Base-by-base conservation (phyloP, 192 early-diverging fungal genomes). In the Coemansia sp. region DNA sequence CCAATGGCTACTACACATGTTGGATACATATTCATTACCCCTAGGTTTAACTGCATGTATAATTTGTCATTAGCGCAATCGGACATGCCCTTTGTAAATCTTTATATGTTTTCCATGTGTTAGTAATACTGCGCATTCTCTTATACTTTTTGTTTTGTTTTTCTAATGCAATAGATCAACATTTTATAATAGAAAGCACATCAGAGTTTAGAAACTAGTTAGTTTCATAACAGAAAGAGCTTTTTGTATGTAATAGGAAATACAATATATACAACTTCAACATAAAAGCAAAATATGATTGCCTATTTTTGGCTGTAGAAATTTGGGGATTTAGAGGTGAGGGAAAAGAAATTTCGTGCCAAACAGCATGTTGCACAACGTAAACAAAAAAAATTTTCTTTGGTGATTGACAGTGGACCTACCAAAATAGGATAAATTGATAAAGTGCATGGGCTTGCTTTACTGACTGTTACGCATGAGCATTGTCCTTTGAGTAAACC, bases 381-480 rank as follows among this genome's bases (percentile, higher is more conserved):
- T 46, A 46, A 46, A 46, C 39, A 46, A 46, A 6, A 27, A 27
- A 27, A 5, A 2, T 10, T 46, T 46, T 46, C 3, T 17, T 17
- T 17, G 17, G 14, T 10, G 39, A 46, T 46, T 46, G 39, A 46
- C 39, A 14, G 39, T 46, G 39, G 39, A 46, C 39, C 9, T 17
- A 46, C 39, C 39, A 46, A 46, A 46, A 46, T 17, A 46, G 39
- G 39, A 46, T 46, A 46, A 46, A 46, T 46, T 46, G 39, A 46
- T 46, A 46, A 3, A 46, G 11, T 17, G 39, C 39, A 17, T 46
- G 11, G 11, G 39, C 17, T 46, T 46, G 14, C 39, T 14, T 46
- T 14, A 17, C 39, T 14, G 11, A 17, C 39, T 46, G 39, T 14
- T 46, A 46, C 17, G 11, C 11, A 46, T 46, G 39, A 46, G 39